These are phyloP conservation scores for Suhomyces chickasaworum DNA, from an alignment of 1,139 yeast species.

Conservation along the genomic window DNA sequence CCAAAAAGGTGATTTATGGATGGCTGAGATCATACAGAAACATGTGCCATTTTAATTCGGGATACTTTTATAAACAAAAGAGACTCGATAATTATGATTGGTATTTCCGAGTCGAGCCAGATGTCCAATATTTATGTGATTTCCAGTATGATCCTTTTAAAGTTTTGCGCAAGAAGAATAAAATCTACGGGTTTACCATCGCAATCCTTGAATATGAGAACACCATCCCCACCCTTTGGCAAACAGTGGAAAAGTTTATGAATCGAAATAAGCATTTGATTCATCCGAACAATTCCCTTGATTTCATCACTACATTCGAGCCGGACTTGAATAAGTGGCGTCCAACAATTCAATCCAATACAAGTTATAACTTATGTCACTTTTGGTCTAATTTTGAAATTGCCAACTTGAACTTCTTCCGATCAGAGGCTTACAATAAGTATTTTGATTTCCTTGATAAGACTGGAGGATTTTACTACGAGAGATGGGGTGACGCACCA, in stretches of 20 bases:
- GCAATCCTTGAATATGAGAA: constrained; percentile 49
- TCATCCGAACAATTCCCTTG: constrained; percentile 68
- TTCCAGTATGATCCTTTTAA: constrained; percentile 51
- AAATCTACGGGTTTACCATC: constrained; percentile 46
- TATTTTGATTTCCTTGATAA: constrained; percentile 70
- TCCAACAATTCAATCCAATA: constrained; percentile 28
- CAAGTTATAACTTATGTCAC: constrained; percentile 83
- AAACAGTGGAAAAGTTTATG: constrained; percentile 67
- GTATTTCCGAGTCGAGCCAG: constrained; percentile 52
- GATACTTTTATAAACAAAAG: constrained; percentile 46
- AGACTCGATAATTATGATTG: constrained; percentile 43
- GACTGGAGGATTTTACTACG: constrained; percentile 85
- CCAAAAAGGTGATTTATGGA: constrained; percentile 41
- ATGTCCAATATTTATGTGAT: constrained; percentile 51
- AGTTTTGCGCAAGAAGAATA: constrained; percentile 36
- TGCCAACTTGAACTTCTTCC: constrained; percentile 76
- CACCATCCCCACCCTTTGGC: constrained; percentile 74
- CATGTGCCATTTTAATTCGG: constrained; percentile 54
- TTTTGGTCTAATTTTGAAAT: constrained; percentile 96
- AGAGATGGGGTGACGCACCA: constrained; percentile 99
- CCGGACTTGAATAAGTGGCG: constrained; percentile 34
- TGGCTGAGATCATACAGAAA: constrained; percentile 43
- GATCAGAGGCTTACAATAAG: constrained; percentile 67
- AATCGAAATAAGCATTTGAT: constrained; percentile 59
- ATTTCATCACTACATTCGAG: constrained; percentile 67